These are phyloP conservation scores for Arachis stenosperma DNA, from an alignment of 306 rosid species.

Conservation along the genomic window DNA sequence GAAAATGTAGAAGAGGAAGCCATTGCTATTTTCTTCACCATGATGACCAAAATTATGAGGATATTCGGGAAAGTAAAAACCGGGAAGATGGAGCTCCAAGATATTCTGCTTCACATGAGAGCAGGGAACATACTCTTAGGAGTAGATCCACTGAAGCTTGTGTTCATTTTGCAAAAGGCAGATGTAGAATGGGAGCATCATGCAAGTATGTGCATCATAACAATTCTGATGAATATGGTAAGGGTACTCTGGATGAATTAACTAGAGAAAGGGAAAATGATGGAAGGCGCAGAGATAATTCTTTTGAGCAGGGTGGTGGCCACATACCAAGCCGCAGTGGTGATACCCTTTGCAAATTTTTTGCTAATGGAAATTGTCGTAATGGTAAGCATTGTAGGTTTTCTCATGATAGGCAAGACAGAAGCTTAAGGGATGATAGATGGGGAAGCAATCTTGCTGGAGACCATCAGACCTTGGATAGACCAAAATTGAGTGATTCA, in stretches of 20 bases:
- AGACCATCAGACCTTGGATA: slow-evolving; percentile 54
- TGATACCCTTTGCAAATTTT: slow-evolving; percentile 81
- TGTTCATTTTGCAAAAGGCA: slow-evolving; percentile 73
- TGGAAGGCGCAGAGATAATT: slow-evolving; percentile 68
- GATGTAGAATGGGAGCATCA: slow-evolving; percentile 80
- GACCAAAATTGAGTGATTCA: slow-evolving; percentile 56
- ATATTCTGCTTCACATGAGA: slow-evolving; percentile 56
- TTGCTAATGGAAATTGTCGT: slow-evolving; percentile 85
- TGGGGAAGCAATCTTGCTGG: slow-evolving; percentile 59
- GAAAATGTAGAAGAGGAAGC: slow-evolving; percentile 89
- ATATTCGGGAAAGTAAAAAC: slow-evolving; percentile 75
- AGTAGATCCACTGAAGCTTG: slow-evolving; percentile 64
- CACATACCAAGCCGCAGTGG: slow-evolving; percentile 56
- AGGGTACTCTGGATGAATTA: slow-evolving; percentile 60
- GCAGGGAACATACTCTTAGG: slow-evolving; percentile 59
- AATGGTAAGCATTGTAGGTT: slow-evolving; percentile 85
- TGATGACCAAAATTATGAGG: slow-evolving; percentile 63
- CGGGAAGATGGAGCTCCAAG: slow-evolving; percentile 72
- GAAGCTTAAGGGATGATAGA: slow-evolving; percentile 67
- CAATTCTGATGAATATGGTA: slow-evolving; percentile 65
- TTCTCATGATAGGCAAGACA: slow-evolving; percentile 77
- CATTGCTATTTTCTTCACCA: slow-evolving; percentile 78
- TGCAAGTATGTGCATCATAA: slow-evolving; percentile 76
- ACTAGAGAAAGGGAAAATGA: slow-evolving; percentile 72
- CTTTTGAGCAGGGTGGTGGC: slow-evolving; percentile 69